phyloP scores from a whole-genome alignment of 495 filamentous ascomycete species.

The Talaromyces trachyspermus region DNA sequence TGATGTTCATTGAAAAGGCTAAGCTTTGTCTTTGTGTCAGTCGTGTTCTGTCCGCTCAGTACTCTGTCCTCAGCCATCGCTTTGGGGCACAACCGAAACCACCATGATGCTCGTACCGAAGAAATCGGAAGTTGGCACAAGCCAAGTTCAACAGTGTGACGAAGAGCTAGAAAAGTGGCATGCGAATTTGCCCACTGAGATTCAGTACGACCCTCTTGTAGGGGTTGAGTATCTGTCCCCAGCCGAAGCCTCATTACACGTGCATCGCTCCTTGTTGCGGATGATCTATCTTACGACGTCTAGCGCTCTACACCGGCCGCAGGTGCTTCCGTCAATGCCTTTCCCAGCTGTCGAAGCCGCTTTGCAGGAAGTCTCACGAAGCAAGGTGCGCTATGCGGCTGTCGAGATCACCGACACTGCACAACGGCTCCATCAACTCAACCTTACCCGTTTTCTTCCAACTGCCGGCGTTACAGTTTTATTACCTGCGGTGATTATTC shows the following conservation, averaged over 20 bases:
- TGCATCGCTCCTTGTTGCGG: constrained; percentile 72
- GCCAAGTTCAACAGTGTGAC: constrained; percentile 66
- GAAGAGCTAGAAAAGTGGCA: constrained; percentile 66
- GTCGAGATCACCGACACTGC: constrained; percentile 74
- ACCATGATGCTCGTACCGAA: constrained; percentile 88
- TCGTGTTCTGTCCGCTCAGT: constrained; percentile 76
- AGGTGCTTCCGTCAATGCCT: constrained; percentile 70
- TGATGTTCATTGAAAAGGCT: constrained; percentile 86
- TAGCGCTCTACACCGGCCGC: constrained; percentile 79
- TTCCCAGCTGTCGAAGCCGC: constrained; percentile 50
- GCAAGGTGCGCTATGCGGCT: constrained; percentile 71
- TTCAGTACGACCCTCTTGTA: constrained; percentile 44
- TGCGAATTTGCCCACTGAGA: constrained; percentile 58
- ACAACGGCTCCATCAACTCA: constrained; percentile 56
- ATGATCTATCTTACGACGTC: constrained; percentile 86
- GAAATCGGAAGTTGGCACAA: constrained; percentile 69
- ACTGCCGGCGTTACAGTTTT: constrained; percentile 85
- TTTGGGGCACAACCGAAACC: constrained; percentile 69
- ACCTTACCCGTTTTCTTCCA: constrained; percentile 70
- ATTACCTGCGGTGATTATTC: constrained; percentile 84
- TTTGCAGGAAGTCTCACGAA: constrained; percentile 69
- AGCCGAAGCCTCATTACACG: constrained; percentile 50
- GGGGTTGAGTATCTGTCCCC: constrained; percentile 31
- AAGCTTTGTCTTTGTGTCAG: constrained; percentile 82
- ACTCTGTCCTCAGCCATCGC: constrained; percentile 77